Percentiles rank a stretch among this genome's conserved stretches.
Evolutionary conservation across 208 protist genomes (phyloP).

Genomic region (Sergeia podlipaevii): DNA sequence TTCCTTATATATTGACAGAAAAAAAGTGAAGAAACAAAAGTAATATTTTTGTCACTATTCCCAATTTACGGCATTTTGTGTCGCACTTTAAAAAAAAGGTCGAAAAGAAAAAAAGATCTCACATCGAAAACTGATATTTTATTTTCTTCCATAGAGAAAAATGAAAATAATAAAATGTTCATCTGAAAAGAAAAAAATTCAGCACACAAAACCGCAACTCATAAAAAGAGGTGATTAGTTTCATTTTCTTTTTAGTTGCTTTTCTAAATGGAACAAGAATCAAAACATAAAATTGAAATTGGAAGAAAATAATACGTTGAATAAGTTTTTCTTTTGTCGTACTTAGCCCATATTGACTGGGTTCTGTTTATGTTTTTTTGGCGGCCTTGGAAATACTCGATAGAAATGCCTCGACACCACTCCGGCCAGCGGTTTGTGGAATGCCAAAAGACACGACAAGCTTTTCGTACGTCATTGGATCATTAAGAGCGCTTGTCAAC

Average conservation of each 20-base stretch:
- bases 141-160: not conserved
- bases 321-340: no score
- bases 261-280: not conserved
- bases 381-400: constrained; percentile 31
- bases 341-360: constrained; percentile 4
- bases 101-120: constrained; percentile 1
- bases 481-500: constrained; percentile 38
- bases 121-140: not conserved
- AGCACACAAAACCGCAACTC: constrained; percentile 6
- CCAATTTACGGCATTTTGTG: no score
- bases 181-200: constrained; percentile 15
- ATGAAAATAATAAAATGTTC: constrained; percentile 6
- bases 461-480: constrained; percentile 49
- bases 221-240: not conserved
- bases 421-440: constrained; percentile 21
- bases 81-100: no score
- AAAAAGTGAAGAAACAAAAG: not conserved
- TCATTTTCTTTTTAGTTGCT: constrained; percentile 12
- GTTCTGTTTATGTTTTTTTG: constrained; percentile 24
- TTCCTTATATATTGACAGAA: constrained; percentile 1
- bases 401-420: constrained; percentile 48
- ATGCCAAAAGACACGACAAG: constrained; percentile 46
- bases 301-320: constrained; percentile 13
- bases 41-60: not conserved
- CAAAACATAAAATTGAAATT: constrained; percentile 9